phyloP scores from a whole-genome alignment of 2,329 filamentous ascomycete genomes.

The Beauveria australis region DNA sequence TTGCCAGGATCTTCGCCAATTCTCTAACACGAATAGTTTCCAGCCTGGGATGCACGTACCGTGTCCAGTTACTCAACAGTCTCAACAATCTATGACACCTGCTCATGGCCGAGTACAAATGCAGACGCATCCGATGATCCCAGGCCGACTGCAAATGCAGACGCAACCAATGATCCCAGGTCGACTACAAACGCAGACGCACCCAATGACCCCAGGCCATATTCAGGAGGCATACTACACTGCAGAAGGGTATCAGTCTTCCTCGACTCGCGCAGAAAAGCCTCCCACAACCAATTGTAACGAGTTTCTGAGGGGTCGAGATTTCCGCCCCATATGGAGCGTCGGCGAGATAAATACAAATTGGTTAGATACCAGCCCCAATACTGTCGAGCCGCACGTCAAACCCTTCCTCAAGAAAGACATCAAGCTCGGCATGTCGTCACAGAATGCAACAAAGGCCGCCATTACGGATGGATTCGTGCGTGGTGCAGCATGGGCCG shows the following conservation, averaged over 20 bases:
- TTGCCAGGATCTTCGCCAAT: neutral
- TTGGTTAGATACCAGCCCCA: neutral
- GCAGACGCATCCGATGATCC: neutral
- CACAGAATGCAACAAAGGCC: conserved; percentile 2
- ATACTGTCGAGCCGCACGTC: neutral
- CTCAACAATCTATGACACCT: neutral
- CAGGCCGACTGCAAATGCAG: neutral
- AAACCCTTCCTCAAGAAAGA: neutral
- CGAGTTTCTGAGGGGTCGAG: neutral
- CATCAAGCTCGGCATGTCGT: conserved; percentile 4
- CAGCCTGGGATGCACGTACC: neutral
- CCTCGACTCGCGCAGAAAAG: neutral
- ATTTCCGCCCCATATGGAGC: conserved; percentile 3
- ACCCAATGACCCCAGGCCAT: neutral
- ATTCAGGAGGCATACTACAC: neutral
- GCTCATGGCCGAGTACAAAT: neutral
- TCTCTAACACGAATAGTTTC: neutral
- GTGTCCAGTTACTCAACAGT: neutral
- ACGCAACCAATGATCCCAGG: neutral
- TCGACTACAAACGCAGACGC: neutral
- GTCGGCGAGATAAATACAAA: neutral
- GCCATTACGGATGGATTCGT: conserved; percentile 6
- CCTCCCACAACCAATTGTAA: neutral
- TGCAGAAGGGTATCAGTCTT: neutral
- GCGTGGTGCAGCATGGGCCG: conserved; percentile 4